Base-by-base conservation (phyloP, 441 rosid genomes). In the Euphorbia celastroides region DNA sequence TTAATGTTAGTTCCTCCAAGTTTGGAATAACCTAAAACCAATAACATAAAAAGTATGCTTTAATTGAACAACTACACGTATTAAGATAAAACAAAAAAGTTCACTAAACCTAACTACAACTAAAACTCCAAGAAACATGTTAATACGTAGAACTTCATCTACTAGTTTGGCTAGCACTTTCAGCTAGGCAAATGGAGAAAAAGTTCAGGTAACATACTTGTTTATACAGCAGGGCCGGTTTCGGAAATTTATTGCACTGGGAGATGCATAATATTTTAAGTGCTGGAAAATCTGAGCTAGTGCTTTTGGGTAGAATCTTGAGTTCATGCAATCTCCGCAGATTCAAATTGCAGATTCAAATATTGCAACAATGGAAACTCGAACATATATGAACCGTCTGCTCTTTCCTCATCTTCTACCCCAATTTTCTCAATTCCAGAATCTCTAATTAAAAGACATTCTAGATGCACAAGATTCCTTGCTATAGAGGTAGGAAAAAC, bases 1-100 rank as follows among this genome's bases (percentile, higher is more conserved):
- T n/a, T 31, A 72, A 2, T 7, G 70, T 0, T 44, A 77, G 22
- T 65, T 51, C 60, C 26, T 67, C 74, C 70, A 80, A 67, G 36
- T 72, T 65, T 16, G 25, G 55, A 32, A 57, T 23, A 1, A 67
- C 57, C 81, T 77, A 64, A 4, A 50, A 64, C 2, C 8, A 13
- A 14, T 38, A 3, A 34, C 44, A 38, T 38, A 1, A 38, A 38
- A 44, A 44, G 2, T 14, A 44, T 17, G n/a, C 1, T 9, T 14
- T 14, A 1, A 44, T 44, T 19, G 16, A 1, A 44, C 17, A 14
- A 44, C 16, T 19, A 44, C 50, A 10, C 13, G 17, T 34, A 34
- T 44, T 1, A 44, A 5, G n/a, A 13, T 44, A 14, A 1, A 7
- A 44, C 2, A 10, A 9, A 19, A 10, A 14, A 14, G 2, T 44